These are phyloP conservation scores for Hygrophila difformis DNA, from an alignment of 257 asterid species.

Conservation along the genomic window DNA sequence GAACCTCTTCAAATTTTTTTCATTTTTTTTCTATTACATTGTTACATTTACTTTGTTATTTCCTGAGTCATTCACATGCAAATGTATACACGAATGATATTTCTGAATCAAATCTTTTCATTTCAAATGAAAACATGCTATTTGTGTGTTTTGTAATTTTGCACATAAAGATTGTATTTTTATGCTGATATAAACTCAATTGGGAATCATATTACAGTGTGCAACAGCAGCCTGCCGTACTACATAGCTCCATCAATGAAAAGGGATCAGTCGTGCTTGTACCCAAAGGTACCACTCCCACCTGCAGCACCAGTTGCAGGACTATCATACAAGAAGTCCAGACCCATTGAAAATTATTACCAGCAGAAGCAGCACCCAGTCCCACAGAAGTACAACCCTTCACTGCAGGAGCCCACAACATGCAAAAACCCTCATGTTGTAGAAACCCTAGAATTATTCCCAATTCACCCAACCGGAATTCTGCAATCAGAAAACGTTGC, in stretches of 20 bases:
- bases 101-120: too few species aligned
- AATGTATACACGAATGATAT: too few species aligned
- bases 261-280: slow-evolving; percentile 22
- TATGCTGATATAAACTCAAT: too few species aligned
- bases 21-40: too few species aligned
- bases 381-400: slow-evolving; percentile 19
- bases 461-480: slow-evolving; percentile 62
- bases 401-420: slow-evolving; percentile 13
- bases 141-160: too few species aligned
- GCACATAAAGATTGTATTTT: too few species aligned
- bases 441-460: slow-evolving; percentile 76
- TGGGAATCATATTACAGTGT: background rate
- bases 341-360: too few species aligned
- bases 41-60: too few species aligned
- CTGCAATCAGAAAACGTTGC: slow-evolving; percentile 29
- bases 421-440: too few species aligned
- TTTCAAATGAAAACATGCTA: too few species aligned
- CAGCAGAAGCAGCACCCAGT: background rate
- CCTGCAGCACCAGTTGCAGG: slow-evolving; percentile 27
- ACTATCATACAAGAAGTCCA: slow-evolving; percentile 3
- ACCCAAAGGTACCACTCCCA: slow-evolving; percentile 33
- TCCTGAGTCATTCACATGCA: too few species aligned
- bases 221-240: slow-evolving; percentile 47
- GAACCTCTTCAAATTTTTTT: too few species aligned
- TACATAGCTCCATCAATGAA: slow-evolving; percentile 23